Base-by-base conservation (phyloP, 495 filamentous ascomycete species). In the Aspergillus homomorphus region DNA sequence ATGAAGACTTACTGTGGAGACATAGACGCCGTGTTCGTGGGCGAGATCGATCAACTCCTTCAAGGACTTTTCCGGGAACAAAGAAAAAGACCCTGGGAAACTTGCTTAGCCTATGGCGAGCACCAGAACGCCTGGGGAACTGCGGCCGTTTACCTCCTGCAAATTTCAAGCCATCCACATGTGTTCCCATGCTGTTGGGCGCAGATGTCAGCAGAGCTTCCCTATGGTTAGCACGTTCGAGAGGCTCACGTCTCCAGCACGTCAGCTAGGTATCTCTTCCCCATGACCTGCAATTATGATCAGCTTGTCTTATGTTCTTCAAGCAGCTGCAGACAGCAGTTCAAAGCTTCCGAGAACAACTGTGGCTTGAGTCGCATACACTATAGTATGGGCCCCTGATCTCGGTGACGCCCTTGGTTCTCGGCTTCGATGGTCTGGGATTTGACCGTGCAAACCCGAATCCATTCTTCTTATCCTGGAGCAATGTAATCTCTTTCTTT, bases 121-220 rank as follows among this genome's bases (percentile, higher is more conserved):
- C 22, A 50, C 3, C 48, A n/a, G 2, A 2, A 10, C 18, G 6
- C 19, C 8, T 18, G 8, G 12, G 33, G 4, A 38, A 1, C 48
- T 18, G 23, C 3, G 5, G 15, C 24, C 12, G 46, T 63, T 58
- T 15, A 75, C 81, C 82, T 63, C 82, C 81, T 3, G 80, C 80
- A 68, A 84, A 84, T 52, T 84, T 83, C 10, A 85, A 68, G 2
- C 82, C 80, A 60, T 84, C 82, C 19, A 84, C 72, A 66, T 84
- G 76, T 10, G 73, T 64, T 9, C 80, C 78, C 81, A 81, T 82
- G 23, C 75, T 78, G 56, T 49, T 51, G 23, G 15, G 6, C 7
- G 4, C 22, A 23, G 4, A 58, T 51, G 59, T 56, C 52, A 55
- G 33, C 38, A 22, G 15, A 20, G 5, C 3, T 38, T 19, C 4